These are phyloP conservation scores for Byssochlamys sp. DNA, from an alignment of 2,329 filamentous ascomycete species.

Conservation along the genomic window DNA sequence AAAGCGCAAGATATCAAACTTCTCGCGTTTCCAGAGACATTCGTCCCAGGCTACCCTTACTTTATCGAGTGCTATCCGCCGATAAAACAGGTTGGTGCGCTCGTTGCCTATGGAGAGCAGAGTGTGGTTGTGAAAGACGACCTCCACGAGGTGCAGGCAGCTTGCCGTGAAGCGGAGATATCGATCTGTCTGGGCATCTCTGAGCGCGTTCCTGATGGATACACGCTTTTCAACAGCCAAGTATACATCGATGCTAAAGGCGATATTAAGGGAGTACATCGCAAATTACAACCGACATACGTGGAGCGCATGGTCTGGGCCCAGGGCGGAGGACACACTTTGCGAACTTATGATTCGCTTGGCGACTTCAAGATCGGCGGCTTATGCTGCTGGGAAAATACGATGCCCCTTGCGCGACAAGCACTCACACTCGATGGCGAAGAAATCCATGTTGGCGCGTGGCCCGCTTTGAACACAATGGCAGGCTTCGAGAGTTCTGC, in stretches of 20 bases:
- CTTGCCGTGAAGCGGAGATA: constrained; percentile 21
- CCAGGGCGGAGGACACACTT: constrained; percentile 23
- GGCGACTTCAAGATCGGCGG: constrained; percentile 26
- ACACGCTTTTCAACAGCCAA: constrained; percentile 29
- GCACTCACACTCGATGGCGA: constrained; percentile 24
- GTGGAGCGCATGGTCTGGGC: constrained; percentile 26
- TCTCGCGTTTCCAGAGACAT: constrained; percentile 28
- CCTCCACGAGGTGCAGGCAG: constrained; percentile 21
- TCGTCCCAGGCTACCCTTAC: constrained; percentile 30
- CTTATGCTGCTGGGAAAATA: constrained; percentile 30
- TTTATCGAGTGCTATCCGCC: constrained; percentile 29
- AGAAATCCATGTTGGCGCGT: constrained; percentile 21
- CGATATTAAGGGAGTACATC: constrained; percentile 26
- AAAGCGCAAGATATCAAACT: constrained; percentile 20
- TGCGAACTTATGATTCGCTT: constrained; percentile 21
- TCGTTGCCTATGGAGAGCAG: constrained; percentile 25
- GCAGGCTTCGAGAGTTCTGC: constrained; percentile 33
- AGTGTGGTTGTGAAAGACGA: constrained; percentile 27
- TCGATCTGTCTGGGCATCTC: constrained; percentile 26
- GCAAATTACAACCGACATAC: constrained; percentile 30
- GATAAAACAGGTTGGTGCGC: constrained; percentile 22
- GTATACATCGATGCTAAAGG: constrained; percentile 25
- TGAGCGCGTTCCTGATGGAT: constrained; percentile 23
- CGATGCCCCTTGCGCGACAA: constrained; percentile 30
- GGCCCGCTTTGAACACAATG: constrained; percentile 20